A percentile compares a stretch with the other conserved stretches of the same genome.
Conservation (phyloP, 73 alveolate species). For the Breviolum minutum region DNA sequence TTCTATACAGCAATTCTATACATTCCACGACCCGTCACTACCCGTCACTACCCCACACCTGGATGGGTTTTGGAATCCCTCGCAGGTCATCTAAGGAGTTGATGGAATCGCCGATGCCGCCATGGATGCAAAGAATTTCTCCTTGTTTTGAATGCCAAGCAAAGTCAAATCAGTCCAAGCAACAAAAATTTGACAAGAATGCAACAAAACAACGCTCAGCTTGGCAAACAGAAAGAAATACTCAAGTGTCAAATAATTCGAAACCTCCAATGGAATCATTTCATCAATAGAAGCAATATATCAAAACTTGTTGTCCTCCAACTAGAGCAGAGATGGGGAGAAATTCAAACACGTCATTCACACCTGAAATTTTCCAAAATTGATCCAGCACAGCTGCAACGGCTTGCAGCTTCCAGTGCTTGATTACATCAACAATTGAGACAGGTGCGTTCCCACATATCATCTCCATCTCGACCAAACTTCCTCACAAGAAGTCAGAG, state of each 20-base stretch:
- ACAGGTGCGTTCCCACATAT: constrained; percentile 71
- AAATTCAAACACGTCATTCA: constrained; percentile 96
- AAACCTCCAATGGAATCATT: background rate
- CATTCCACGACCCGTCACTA: background rate
- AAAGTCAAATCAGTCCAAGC: background rate
- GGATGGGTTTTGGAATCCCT: constrained; percentile 89
- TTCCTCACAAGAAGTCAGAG: background rate
- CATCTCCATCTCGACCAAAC: constrained; percentile 96
- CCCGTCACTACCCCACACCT: background rate
- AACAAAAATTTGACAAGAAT: too few species aligned
- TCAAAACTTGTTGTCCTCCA: constrained; percentile 17
- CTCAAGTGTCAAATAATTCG: too few species aligned
- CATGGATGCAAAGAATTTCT: constrained; percentile 97
- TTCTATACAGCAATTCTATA: background rate
- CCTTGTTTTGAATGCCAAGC: background rate
- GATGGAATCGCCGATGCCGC: constrained; percentile 97
- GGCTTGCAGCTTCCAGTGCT: too few species aligned
- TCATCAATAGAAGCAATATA: background rate
- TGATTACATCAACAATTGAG: background rate
- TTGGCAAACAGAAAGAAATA: too few species aligned
- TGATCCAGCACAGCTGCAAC: background rate
- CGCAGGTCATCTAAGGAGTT: constrained; percentile 96
- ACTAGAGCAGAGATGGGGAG: constrained; percentile 97
- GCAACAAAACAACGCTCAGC: too few species aligned
- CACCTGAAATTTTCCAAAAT: background rate